These are phyloP conservation scores for Dendrobium chrysotoxum DNA, from an alignment of 106 monocot genomes.

Conservation along the genomic window DNA sequence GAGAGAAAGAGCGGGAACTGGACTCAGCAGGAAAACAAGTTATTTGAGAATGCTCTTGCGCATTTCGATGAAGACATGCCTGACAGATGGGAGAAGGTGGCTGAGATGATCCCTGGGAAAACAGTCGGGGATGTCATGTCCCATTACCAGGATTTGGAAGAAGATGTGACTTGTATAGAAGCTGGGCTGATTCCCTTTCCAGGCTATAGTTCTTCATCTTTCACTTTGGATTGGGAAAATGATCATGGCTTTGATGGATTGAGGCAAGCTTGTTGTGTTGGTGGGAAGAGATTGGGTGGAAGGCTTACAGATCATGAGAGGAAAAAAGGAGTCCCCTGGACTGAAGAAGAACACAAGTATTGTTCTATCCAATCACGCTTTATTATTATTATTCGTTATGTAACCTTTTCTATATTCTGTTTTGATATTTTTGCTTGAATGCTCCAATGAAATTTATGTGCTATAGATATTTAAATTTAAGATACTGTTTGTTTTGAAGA, in stretches of 20 bases:
- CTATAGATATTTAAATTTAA: neutral
- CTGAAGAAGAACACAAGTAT: constrained; percentile 91
- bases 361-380: neutral
- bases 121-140: constrained; percentile 36
- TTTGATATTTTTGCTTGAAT: constrained; percentile 1
- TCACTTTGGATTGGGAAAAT: constrained; percentile 51
- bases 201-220: constrained; percentile 30
- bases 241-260: constrained; percentile 20
- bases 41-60: constrained; percentile 67
- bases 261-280: constrained; percentile 25
- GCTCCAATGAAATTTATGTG: neutral
- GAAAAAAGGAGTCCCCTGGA: constrained; percentile 92
- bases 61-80: constrained; percentile 40
- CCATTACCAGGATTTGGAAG: constrained; percentile 63
- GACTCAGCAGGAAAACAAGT: constrained; percentile 68
- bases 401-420: neutral
- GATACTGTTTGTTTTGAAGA: too few species aligned
- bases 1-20: constrained; percentile 22
- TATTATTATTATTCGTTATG: neutral
- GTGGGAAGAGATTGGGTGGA: constrained; percentile 32
- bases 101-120: constrained; percentile 53
- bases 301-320: constrained; percentile 62
- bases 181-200: constrained; percentile 57
- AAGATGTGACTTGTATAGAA: constrained; percentile 65
- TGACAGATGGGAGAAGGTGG: constrained; percentile 59